Conservation (phyloP, 257 asterid genomes). For the Buddleja alternifolia region DNA sequence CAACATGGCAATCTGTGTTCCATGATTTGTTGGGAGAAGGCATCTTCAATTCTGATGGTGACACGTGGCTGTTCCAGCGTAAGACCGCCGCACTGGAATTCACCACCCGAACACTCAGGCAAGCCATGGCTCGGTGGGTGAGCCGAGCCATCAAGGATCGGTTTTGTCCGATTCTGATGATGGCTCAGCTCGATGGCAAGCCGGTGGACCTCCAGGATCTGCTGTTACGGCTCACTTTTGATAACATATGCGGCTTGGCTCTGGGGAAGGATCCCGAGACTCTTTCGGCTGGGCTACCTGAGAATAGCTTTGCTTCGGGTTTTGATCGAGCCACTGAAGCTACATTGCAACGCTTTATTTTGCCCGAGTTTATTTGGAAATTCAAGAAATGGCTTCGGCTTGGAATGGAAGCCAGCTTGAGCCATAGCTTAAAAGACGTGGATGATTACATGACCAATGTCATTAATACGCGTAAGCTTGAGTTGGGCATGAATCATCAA, state of each 20-base stretch:
- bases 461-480: constrained; percentile 51
- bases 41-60: constrained; percentile 58
- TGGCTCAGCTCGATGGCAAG: constrained; percentile 43
- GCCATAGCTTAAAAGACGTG: constrained; percentile 46
- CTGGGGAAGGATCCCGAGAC: constrained; percentile 61
- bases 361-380: constrained; percentile 55
- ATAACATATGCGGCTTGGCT: constrained; percentile 59
- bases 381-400: constrained; percentile 52
- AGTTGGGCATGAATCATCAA: constrained; percentile 38
- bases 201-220: constrained; percentile 56
- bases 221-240: constrained; percentile 51
- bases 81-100: constrained; percentile 65
- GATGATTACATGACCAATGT: constrained; percentile 50
- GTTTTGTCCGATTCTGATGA: constrained; percentile 41
- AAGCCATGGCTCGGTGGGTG: constrained; percentile 68
- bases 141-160: constrained; percentile 51
- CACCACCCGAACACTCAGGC: constrained; percentile 63
- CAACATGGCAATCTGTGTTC: constrained; percentile 65
- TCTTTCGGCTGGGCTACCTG: constrained; percentile 46
- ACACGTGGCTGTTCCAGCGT: constrained; percentile 68
- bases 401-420: constrained; percentile 52
- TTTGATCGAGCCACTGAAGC: constrained; percentile 63
- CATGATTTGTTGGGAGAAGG: constrained; percentile 56
- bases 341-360: constrained; percentile 46
- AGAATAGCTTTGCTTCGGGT: constrained; percentile 50